Evolutionary conservation across 1,139 yeast genomes (phyloP), one percentile per base, ranked within the genome.

Genomic region (Sugiyamaella grinbergsii): DNA sequence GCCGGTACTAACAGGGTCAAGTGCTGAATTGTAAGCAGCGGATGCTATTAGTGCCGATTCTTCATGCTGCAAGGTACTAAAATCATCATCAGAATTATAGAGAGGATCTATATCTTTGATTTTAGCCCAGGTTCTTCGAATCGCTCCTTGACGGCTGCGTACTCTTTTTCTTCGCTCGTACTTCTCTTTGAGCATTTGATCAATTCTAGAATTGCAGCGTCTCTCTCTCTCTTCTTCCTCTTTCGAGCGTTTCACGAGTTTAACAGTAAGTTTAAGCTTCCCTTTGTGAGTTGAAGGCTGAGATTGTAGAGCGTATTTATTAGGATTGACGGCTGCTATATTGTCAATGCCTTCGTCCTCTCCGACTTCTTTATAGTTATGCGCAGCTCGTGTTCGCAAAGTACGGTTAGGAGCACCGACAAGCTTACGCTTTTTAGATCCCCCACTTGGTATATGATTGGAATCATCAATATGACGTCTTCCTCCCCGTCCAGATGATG

Each of bases 31-130:
- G n/a, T 37, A 20, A 13, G 19, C 40, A n/a, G 48, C 52, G 3
- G 41, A 38, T 18, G 47, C 50, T 18, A 44, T 18, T 22, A 42
- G 40, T 29, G 15, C 41, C 31, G 39, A 23, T 26, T 45, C 47
- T 39, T 34, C 33, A 23, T 23, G 50, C 41, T 5, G 44, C 39
- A 36, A 24, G 26, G 42, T 20, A 16, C 19, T 32, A 5, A 44
- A 47, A 41, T 67, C 71, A 16, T 58, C 62, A 37, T 68, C 71
- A 5, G 71, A 66, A 32, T 65, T 57, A 43, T 65, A 66, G 6
- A 67, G 51, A 11, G 71, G 67, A 44, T 68, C 71, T 10, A 62
- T 39, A 23, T 60, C 60, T 36, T 58, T 59, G 47, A 67, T 66
- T 40, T 53, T 54, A 10, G 46, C 43, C 71, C 71, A 68, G 8